A percentile compares a stretch with the other conserved stretches of the same genome.
Evolutionary conservation across 2,329 filamentous ascomycete genomes (phyloP).

Genomic region (Nemania sp.): DNA sequence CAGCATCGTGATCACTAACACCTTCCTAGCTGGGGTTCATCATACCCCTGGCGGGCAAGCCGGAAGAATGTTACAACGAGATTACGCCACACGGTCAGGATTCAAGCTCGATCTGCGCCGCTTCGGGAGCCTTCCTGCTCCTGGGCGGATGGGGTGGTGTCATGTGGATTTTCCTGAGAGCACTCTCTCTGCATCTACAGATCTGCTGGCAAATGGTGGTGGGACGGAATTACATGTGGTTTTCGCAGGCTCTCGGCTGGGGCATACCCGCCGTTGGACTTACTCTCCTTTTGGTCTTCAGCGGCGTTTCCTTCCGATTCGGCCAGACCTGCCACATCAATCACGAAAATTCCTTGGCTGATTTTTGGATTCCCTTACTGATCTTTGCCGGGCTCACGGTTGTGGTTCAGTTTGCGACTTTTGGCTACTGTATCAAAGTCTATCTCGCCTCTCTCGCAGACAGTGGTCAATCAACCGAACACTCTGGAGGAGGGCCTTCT

Average conservation of each 20-base stretch:
- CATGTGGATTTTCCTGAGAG: slow-evolving; percentile 89
- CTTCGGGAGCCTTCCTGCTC: slow-evolving; percentile 83
- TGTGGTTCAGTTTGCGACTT: slow-evolving; percentile 70
- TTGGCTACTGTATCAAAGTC: slow-evolving; percentile 88
- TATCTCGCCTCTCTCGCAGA: slow-evolving; percentile 85
- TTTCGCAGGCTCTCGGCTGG: slow-evolving; percentile 80
- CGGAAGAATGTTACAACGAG: slow-evolving; percentile 80
- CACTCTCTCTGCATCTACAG: slow-evolving; percentile 90
- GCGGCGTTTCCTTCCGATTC: slow-evolving; percentile 92
- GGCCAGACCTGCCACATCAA: slow-evolving; percentile 94
- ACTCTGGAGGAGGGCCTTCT: slow-evolving; percentile 70
- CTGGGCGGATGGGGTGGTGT: slow-evolving; percentile 82
- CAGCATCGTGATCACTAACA: not conserved
- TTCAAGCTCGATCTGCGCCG: slow-evolving; percentile 77
- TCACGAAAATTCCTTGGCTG: slow-evolving; percentile 77
- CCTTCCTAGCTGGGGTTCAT: slow-evolving; percentile 73
- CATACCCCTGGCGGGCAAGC: slow-evolving; percentile 77
- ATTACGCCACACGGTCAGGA: slow-evolving; percentile 96
- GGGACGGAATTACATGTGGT: slow-evolving; percentile 86
- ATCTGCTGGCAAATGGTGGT: slow-evolving; percentile 97
- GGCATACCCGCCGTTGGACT: slow-evolving; percentile 78
- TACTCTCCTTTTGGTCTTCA: slow-evolving; percentile 75
- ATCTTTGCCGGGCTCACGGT: slow-evolving; percentile 66
- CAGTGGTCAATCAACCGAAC: slow-evolving; percentile 68
- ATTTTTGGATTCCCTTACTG: slow-evolving; percentile 86